phyloP scores from a whole-genome alignment of 2,329 filamentous ascomycete species.

The Mariannaea sp. region DNA sequence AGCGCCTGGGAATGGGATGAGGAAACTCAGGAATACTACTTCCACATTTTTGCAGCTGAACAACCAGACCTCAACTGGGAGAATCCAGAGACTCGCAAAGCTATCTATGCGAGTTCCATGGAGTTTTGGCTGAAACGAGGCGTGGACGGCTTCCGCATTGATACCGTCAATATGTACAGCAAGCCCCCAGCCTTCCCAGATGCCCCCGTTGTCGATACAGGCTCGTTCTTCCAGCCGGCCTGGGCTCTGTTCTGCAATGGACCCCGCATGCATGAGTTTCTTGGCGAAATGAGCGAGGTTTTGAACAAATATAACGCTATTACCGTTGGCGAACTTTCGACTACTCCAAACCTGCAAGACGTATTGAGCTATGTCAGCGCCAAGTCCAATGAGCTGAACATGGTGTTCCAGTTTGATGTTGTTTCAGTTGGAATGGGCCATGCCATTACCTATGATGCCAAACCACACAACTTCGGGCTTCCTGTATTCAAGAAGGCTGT shows the following conservation, averaged over 20 bases:
- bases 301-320: conserved; percentile 65
- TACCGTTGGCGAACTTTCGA: conserved; percentile 71
- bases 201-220: conserved; percentile 57
- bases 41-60: conserved; percentile 74
- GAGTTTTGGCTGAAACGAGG: conserved; percentile 79
- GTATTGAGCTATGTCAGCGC: conserved; percentile 65
- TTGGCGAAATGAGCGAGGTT: conserved; percentile 67
- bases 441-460: conserved; percentile 57
- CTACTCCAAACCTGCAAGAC: conserved; percentile 60
- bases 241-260: conserved; percentile 66
- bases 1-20: conserved; percentile 74
- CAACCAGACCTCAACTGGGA: conserved; percentile 89
- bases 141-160: conserved; percentile 74
- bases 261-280: conserved; percentile 69
- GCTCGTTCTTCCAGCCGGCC: conserved; percentile 56
- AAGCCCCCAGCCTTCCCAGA: conserved; percentile 64
- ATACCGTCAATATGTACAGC: conserved; percentile 74
- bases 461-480: conserved; percentile 50
- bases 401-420: conserved; percentile 72
- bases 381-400: conserved; percentile 63
- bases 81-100: conserved; percentile 66
- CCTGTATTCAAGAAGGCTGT: conserved; percentile 54
- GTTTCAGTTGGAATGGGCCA: conserved; percentile 63
- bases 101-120: conserved; percentile 73
- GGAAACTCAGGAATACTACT: conserved; percentile 73